Evolutionary conservation across 345 rosid species (phyloP).

Genomic region (Gossypioides kirkii): DNA sequence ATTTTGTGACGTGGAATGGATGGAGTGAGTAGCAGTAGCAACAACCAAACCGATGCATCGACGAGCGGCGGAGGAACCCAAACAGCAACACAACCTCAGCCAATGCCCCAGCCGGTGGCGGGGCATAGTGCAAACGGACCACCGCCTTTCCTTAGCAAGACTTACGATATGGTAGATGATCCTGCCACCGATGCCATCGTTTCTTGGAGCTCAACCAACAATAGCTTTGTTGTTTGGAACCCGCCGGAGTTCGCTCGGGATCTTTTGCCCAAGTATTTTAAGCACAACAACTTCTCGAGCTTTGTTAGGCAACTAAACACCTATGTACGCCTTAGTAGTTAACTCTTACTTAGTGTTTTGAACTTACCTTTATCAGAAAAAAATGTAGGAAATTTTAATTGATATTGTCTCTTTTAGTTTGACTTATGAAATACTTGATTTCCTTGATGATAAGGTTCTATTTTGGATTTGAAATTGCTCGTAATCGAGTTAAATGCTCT

Average conservation of each 20-base stretch:
- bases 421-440: background rate
- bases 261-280: conserved; percentile 75
- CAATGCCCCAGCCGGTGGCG: conserved; percentile 38
- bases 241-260: conserved; percentile 81
- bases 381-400: background rate
- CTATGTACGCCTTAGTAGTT: conserved; percentile 39
- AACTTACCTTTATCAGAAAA: background rate
- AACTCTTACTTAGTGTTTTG: background rate
- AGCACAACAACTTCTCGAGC: conserved; percentile 93
- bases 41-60: conserved; percentile 25
- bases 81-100: background rate
- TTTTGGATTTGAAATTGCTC: background rate
- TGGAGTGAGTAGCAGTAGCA: conserved; percentile 21
- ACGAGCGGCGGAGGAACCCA: conserved; percentile 17
- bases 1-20: conserved; percentile 22
- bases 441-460: background rate
- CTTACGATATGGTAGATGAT: conserved; percentile 93
- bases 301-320: conserved; percentile 89
- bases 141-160: conserved; percentile 85
- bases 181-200: conserved; percentile 65
- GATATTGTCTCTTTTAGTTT: background rate
- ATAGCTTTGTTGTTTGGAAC: conserved; percentile 86
- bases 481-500: background rate
- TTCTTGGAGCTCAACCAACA: conserved; percentile 75
- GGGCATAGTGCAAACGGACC: conserved; percentile 47